These are phyloP conservation scores for Solanum bukasovii DNA, from an alignment of 257 asterid species.

Conservation along the genomic window DNA sequence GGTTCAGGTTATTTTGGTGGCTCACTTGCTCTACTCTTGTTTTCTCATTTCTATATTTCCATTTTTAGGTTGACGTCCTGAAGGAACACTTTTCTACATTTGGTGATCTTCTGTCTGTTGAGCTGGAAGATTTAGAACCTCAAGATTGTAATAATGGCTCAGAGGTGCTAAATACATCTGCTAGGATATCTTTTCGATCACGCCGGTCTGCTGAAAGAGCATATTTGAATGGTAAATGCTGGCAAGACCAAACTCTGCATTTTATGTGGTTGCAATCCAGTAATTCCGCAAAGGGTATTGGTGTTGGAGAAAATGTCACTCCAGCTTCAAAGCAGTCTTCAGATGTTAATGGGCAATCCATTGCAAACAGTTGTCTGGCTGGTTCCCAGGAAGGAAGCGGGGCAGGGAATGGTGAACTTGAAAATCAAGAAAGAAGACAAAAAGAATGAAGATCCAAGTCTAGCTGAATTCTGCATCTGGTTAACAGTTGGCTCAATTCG, in stretches of 20 bases:
- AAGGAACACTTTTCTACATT: constrained; percentile 72
- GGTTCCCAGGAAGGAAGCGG: neutral
- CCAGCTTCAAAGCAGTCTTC: constrained; percentile 4
- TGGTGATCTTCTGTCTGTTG: constrained; percentile 72
- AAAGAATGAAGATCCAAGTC: constrained; percentile 32
- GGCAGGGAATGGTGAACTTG: constrained; percentile 26
- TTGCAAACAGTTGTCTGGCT: neutral
- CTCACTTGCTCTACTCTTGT: neutral
- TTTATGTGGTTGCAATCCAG: constrained; percentile 46
- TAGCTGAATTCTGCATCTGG: constrained; percentile 18
- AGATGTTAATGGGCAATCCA: constrained; percentile 10
- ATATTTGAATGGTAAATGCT: constrained; percentile 64
- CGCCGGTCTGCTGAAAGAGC: constrained; percentile 85
- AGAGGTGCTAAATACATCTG: constrained; percentile 27
- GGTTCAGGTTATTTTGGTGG: neutral
- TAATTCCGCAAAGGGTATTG: constrained; percentile 12
- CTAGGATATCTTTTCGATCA: constrained; percentile 55
- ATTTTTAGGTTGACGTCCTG: constrained; percentile 50
- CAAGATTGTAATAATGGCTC: constrained; percentile 30
- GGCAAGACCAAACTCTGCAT: constrained; percentile 71
- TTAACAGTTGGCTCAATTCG: constrained; percentile 21
- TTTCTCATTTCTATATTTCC: neutral
- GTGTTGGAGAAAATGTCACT: constrained; percentile 13
- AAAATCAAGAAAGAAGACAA: constrained; percentile 15
- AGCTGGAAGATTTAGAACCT: constrained; percentile 44